Evolutionary conservation across 139 green algal species (phyloP), one percentile per base, ranked within the genome.

Genomic region (Chlamydomonas applanata): DNA sequence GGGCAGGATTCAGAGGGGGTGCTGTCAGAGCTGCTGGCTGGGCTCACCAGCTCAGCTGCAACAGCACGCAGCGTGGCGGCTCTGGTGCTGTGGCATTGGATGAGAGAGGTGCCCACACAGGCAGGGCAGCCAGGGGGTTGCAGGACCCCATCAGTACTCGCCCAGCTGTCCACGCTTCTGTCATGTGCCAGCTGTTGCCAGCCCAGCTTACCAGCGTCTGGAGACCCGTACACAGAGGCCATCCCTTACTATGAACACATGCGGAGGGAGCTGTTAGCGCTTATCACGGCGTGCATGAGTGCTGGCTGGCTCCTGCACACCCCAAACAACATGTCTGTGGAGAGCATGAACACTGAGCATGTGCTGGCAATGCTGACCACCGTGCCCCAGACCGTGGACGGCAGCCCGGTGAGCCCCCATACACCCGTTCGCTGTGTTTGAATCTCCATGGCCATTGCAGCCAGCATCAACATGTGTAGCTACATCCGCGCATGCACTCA

Each of bases 211-310:
- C 68, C 68, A 5, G 24, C 20, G 2, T 45, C 22, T 25, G 22
- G 36, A 22, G 40, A 64, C 2, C 68, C 45, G 9, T 73, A 63
- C 27, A 22, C 65, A 35, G 45, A 79, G 74, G 33, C 74, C 29
- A 5, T 32, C 1, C n/a, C 49, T 1, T 79, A 71, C 63, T 79
- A 89, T n/a, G 60, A 3, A 0, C 87, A 89, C 44, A 83, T 96
- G 78, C 82, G 84, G 32, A 70, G 72, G 3, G 91, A 97, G 80
- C 66, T 89, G 17, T 24, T 82, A 3, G 76, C 74, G 2, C 71
- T 93, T 0, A 62, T 90, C 40, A 49, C 72, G 11, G 79, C 74
- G 7, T 83, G 79, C 34, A 40, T 83, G 70, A 34, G 62, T 59
- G 74, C 53, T 56, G 69, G 73, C 40, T 57, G 74, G 49, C 59